Evolutionary conservation across 768 basidiomycete species (phyloP).

Genomic region (Amanita pallidorosea): DNA sequence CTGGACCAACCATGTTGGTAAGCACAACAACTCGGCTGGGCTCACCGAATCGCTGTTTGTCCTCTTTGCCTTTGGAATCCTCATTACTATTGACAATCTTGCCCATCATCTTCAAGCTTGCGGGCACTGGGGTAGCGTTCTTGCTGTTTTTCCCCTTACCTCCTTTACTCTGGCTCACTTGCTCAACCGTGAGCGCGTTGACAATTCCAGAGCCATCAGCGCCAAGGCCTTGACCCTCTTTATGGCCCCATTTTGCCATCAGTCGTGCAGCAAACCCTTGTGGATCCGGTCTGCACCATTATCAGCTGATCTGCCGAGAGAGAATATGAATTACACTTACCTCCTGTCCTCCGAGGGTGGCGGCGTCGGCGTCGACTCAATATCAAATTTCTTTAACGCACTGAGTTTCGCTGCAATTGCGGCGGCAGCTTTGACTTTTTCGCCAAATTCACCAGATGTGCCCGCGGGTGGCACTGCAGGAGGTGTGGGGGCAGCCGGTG

Average conservation of each 20-base stretch:
- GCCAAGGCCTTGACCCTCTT: slow-evolving; percentile 88
- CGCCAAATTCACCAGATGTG: slow-evolving; percentile 39
- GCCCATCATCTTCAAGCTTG: slow-evolving; percentile 46
- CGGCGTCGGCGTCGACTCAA: slow-evolving; percentile 14
- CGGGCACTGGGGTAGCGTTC: slow-evolving; percentile 8
- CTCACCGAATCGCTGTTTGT: slow-evolving; percentile 75
- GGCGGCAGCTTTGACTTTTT: slow-evolving; percentile 65
- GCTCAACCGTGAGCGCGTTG: slow-evolving; percentile 79
- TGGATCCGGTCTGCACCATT: slow-evolving; percentile 36
- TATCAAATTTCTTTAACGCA: slow-evolving; percentile 31
- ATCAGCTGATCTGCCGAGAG: neutral
- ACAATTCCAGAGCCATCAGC: slow-evolving; percentile 78
- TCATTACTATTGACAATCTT: slow-evolving; percentile 88
- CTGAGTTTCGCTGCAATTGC: slow-evolving; percentile 71
- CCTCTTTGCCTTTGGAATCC: slow-evolving; percentile 67
- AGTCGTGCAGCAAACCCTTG: slow-evolving; percentile 74
- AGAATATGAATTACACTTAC: slow-evolving; percentile 7
- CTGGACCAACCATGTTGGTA: slow-evolving; percentile 79
- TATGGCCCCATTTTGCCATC: slow-evolving; percentile 96
- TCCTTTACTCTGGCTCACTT: slow-evolving; percentile 33
- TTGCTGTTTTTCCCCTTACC: slow-evolving; percentile 23
- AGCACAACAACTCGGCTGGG: slow-evolving; percentile 85
- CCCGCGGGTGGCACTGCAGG: slow-evolving; percentile 27
- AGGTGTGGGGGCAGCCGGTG: slow-evolving; percentile 47
- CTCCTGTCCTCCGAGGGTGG: slow-evolving; percentile 22